Evolutionary conservation across 768 basidiomycete species (phyloP).

Genomic region (Nevesoporus exiguus): DNA sequence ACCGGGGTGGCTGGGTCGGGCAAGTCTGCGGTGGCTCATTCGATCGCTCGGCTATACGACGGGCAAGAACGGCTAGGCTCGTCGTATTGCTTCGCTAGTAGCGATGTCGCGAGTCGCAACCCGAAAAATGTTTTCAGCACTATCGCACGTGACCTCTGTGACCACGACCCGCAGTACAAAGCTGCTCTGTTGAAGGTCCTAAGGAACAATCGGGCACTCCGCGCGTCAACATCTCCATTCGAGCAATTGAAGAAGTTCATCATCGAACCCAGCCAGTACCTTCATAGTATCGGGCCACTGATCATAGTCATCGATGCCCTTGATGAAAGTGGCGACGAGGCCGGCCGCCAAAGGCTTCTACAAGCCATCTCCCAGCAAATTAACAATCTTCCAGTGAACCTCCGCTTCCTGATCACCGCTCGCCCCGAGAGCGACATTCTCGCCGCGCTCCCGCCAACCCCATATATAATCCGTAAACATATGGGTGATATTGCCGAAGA

Average conservation of each 20-base stretch:
- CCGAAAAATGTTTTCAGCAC: no score
- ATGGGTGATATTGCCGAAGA: constrained; percentile 6
- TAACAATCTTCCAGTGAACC: no score
- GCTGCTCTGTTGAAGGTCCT: constrained; percentile 3
- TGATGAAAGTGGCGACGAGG: constrained; percentile 1
- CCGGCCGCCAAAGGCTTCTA: no score
- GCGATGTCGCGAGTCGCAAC: not conserved
- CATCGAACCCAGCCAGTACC: constrained; percentile 11
- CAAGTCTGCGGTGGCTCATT: no score
- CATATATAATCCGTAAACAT: no score
- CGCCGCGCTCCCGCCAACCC: constrained; percentile 8
- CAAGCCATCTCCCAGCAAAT: no score
- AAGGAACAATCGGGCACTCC: constrained; percentile 3
- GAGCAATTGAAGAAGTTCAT: constrained; percentile 23
- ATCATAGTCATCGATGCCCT: no score
- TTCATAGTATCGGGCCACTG: no score
- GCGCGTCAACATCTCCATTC: not conserved
- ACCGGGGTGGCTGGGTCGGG: no score
- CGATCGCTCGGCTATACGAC: not conserved
- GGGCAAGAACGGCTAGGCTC: not conserved
- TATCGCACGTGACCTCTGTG: no score
- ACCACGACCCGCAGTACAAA: constrained; percentile 16
- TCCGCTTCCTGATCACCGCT: no score
- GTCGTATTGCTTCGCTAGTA: not conserved
- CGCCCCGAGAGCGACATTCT: constrained; percentile 1